Percentiles rank a stretch among this genome's conserved stretches.
phyloP scores from a whole-genome alignment of 148 eudicot genomes.

The Camellia granthamiana region DNA sequence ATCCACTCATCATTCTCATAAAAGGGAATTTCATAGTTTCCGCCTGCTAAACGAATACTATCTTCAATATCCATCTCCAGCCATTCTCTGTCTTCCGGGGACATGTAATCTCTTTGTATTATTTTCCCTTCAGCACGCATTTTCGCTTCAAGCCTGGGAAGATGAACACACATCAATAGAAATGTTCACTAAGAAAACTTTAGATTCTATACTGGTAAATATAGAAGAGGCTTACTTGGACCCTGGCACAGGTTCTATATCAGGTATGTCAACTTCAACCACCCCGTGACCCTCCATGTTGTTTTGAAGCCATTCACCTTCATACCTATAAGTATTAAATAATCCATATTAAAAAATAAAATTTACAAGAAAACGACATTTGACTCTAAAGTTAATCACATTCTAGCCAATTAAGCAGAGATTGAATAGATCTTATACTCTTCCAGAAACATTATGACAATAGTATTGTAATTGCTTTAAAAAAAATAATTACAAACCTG shows the following conservation, averaged over 20 bases:
- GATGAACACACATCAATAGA: slow-evolving; percentile 13
- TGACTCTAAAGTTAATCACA: background rate
- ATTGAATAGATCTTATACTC: background rate
- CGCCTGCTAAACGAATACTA: slow-evolving; percentile 47
- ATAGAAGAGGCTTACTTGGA: slow-evolving; percentile 59
- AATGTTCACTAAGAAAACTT: background rate
- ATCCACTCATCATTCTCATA: slow-evolving; percentile 80
- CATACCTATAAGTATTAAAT: slow-evolving; percentile 50
- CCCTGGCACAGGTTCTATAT: slow-evolving; percentile 81
- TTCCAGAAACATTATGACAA: background rate
- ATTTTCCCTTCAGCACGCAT: slow-evolving; percentile 91
- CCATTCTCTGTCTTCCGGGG: slow-evolving; percentile 80
- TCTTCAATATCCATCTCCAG: slow-evolving; percentile 95
- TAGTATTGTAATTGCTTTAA: background rate
- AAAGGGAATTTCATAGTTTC: slow-evolving; percentile 64
- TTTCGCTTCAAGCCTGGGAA: slow-evolving; percentile 78
- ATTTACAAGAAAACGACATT: background rate
- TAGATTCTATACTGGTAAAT: background rate
- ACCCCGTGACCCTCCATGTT: slow-evolving; percentile 92
- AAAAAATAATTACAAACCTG: slow-evolving; percentile 47
- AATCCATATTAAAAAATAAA: background rate
- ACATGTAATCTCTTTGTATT: slow-evolving; percentile 77
- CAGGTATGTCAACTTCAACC: slow-evolving; percentile 86
- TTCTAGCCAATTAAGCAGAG: background rate
- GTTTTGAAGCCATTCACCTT: slow-evolving; percentile 96